Base-by-base conservation (phyloP, 306 rosid genomes). In the Herpetospermum pedunculosum region DNA sequence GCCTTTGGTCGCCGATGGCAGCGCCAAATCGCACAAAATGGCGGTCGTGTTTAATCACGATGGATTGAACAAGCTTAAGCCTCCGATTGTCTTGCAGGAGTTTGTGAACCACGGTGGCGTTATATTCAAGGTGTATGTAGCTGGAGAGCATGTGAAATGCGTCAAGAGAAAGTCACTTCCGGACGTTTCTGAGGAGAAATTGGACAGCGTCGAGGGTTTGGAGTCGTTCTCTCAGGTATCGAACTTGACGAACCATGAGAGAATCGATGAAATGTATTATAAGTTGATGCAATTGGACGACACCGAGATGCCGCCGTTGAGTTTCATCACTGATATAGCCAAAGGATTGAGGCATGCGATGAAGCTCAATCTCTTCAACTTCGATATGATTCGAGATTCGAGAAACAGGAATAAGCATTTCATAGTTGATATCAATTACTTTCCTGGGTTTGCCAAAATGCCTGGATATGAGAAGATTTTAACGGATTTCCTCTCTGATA, bases 401-500 rank as follows among this genome's bases (percentile, higher is more conserved):
- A 82, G 89, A 74, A 85, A 49, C 55, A 89, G 88, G 30, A 88
- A 87, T 35, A 89, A 96, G n/a, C 91, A 93, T 59, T 86, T 93
- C 65, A 91, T 93, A 40, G 85, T 93, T 64, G 98, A 93, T 80
- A 93, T 93, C 18, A 93, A 93, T 62, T 93, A 93, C 70, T 93
- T 93, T 78, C 98, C 98, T 12, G 98, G 98, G 68, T 93, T 91
- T 70, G 98, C 98, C 10, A 93, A 93, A 83, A 89, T 93, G 98
- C 98, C 97, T 1, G 88, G 88, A 4, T 93, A 91, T 23, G 98
- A 93, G 86, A 78, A 74, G 19, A 80, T 89, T 37, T 73, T 93
- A 84, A 91, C 98, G 0, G 87, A 93, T 55, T 93, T 93, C 85
- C 88, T 93, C 83, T 85, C 88, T 28, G 98, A 91, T 30, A 70